phyloP scores from a whole-genome alignment of 805 yeast species.

The Torulaspora maleeae region DNA sequence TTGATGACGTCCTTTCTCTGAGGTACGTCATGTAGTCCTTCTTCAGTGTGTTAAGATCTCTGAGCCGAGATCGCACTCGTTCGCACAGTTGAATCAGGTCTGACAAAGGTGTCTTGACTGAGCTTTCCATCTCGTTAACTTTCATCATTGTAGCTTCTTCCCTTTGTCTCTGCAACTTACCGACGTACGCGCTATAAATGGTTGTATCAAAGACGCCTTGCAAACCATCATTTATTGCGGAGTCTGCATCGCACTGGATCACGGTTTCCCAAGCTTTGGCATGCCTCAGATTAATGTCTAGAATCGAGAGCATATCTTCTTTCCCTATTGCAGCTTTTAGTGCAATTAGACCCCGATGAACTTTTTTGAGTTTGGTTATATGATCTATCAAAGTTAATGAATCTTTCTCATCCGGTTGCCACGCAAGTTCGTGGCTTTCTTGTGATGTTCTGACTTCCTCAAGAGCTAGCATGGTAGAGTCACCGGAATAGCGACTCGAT shows the following conservation, averaged over 20 bases:
- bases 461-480: constrained; percentile 2
- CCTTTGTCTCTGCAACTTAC: constrained; percentile 27
- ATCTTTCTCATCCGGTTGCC: neutral
- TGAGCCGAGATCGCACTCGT: constrained; percentile 24
- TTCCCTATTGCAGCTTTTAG: constrained; percentile 22
- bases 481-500: constrained; percentile 23
- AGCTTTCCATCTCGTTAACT: constrained; percentile 25
- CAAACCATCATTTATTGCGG: neutral
- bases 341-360: constrained; percentile 17
- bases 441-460: neutral
- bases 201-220: constrained; percentile 13
- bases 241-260: constrained; percentile 27
- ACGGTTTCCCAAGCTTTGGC: constrained; percentile 31
- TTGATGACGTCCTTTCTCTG: constrained; percentile 20
- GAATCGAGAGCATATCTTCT: constrained; percentile 18
- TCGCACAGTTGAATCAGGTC: constrained; percentile 25
- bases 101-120: constrained; percentile 31
- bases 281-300: constrained; percentile 19
- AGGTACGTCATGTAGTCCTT: constrained; percentile 34
- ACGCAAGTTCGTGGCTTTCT: neutral
- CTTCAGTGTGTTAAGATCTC: constrained; percentile 33
- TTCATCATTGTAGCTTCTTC: constrained; percentile 30
- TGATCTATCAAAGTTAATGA: constrained; percentile 21
- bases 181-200: constrained; percentile 28
- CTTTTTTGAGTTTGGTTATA: constrained; percentile 22